These are phyloP conservation scores for Trametes gibbosa DNA, from an alignment of 768 basidiomycete genomes.

Conservation along the genomic window DNA sequence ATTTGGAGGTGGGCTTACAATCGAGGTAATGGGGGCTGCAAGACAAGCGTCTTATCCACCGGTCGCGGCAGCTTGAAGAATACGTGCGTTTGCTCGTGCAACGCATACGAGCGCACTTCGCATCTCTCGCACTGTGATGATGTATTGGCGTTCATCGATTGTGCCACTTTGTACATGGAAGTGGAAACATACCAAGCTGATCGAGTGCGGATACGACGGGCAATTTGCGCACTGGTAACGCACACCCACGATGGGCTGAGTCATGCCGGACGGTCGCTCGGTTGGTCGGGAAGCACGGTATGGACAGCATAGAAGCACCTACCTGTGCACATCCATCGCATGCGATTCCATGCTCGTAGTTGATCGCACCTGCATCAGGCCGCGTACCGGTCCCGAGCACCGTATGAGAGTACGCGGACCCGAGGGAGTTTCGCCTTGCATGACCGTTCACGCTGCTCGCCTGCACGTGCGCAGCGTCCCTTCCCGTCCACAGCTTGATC, in stretches of 20 bases:
- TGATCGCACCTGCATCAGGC: conserved; percentile 8
- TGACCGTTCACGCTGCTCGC: conserved; percentile 35
- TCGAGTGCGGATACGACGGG: conserved; percentile 66
- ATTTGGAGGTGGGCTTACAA: conserved; percentile 44
- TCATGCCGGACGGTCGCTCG: not conserved
- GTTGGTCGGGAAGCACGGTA: too few relatives aligned
- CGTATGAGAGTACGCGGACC: conserved; percentile 67
- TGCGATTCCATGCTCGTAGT: conserved; percentile 53
- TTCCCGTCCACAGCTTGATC: conserved; percentile 68
- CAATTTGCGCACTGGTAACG: conserved; percentile 92
- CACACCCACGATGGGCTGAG: conserved; percentile 68
- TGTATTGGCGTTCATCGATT: not conserved
- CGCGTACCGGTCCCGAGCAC: conserved; percentile 51
- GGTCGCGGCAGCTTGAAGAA: conserved; percentile 88
- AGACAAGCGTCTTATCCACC: conserved; percentile 59
- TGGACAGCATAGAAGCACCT: not conserved
- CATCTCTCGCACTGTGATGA: conserved; percentile 69
- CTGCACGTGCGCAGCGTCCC: conserved; percentile 66
- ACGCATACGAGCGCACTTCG: conserved; percentile 69
- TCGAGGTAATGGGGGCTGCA: conserved; percentile 62
- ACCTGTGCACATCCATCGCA: conserved; percentile 66
- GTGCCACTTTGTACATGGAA: not conserved
- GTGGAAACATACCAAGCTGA: conserved; percentile 62
- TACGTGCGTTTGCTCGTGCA: conserved; percentile 82
- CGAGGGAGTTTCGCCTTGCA: conserved; percentile 55